Percentiles rank a stretch among this genome's conserved stretches.
phyloP scores from a whole-genome alignment of 805 yeast species.

The Ogataea paraovalis region DNA sequence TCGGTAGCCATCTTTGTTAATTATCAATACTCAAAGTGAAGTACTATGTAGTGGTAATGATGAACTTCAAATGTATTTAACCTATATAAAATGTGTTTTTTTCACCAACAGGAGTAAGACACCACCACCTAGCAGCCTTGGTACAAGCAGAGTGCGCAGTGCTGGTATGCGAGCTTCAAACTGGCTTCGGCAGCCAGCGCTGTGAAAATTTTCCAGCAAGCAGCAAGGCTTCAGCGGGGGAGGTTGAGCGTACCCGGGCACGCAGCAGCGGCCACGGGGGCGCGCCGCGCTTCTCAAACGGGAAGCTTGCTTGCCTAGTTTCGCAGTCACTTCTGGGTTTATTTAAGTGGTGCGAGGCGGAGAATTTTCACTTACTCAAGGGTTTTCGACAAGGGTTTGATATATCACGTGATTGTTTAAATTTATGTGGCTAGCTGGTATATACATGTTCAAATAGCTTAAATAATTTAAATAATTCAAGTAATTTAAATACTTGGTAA shows the following conservation, averaged over 20 bases:
- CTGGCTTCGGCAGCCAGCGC: not conserved
- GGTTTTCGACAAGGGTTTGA: slow-evolving; percentile 4
- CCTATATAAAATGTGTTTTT: not conserved
- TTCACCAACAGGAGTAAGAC: not conserved
- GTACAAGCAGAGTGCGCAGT: not conserved
- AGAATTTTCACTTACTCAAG: not conserved
- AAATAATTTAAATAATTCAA: no score
- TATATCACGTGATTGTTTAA: slow-evolving; percentile 2
- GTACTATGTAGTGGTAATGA: not conserved
- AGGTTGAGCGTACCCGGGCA: not conserved
- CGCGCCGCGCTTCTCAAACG: no score
- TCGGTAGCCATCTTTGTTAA: slow-evolving; percentile 88
- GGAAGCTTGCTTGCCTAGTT: not conserved
- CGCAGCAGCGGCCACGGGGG: no score
- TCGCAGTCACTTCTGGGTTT: not conserved
- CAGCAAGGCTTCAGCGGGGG: not conserved
- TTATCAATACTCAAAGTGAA: slow-evolving; percentile 15
- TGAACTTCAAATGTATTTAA: not conserved
- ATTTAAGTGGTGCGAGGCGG: not conserved
- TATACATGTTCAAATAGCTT: no score
- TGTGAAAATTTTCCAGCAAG: slow-evolving; percentile 9
- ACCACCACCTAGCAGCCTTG: not conserved
- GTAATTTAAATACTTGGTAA: no score
- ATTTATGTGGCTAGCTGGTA: no score
- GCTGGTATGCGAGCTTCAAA: not conserved